Conservation (phyloP, 345 rosid genomes). For the Citrus medica region DNA sequence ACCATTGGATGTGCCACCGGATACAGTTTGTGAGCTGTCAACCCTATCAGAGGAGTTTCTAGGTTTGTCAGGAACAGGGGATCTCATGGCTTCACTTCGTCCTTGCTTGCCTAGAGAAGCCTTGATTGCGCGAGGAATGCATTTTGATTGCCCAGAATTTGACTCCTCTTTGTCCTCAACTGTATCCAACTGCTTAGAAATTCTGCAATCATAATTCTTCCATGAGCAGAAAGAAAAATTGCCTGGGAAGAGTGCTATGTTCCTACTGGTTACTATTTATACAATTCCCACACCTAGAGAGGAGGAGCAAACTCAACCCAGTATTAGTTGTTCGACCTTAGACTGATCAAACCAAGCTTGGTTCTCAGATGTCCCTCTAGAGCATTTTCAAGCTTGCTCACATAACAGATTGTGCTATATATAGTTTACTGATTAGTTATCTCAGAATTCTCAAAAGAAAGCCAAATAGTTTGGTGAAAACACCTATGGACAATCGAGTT, state of each 20-base stretch:
- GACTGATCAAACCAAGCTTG: not conserved
- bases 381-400: not conserved
- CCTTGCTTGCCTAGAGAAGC: slow-evolving; percentile 62
- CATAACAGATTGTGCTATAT: not conserved
- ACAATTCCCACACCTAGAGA: not conserved
- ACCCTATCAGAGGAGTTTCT: slow-evolving; percentile 51
- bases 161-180: slow-evolving; percentile 46
- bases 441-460: no score
- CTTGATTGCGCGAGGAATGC: slow-evolving; percentile 59
- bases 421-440: no score
- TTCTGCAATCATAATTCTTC: slow-evolving; percentile 41
- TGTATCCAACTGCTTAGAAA: slow-evolving; percentile 43
- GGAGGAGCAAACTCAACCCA: not conserved
- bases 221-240: slow-evolving; percentile 2
- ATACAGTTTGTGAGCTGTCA: slow-evolving; percentile 25
- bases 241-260: not conserved
- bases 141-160: slow-evolving; percentile 46
- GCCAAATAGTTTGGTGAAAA: not conserved
- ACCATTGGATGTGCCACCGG: slow-evolving; percentile 26
- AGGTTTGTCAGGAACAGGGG: slow-evolving; percentile 61
- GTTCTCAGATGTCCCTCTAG: not conserved
- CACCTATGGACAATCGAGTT: not conserved
- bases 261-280: not conserved
- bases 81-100: slow-evolving; percentile 59
- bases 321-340: not conserved